These are phyloP conservation scores for Septoria petroselini DNA, from an alignment of 2,329 filamentous ascomycete genomes.

Conservation along the genomic window DNA sequence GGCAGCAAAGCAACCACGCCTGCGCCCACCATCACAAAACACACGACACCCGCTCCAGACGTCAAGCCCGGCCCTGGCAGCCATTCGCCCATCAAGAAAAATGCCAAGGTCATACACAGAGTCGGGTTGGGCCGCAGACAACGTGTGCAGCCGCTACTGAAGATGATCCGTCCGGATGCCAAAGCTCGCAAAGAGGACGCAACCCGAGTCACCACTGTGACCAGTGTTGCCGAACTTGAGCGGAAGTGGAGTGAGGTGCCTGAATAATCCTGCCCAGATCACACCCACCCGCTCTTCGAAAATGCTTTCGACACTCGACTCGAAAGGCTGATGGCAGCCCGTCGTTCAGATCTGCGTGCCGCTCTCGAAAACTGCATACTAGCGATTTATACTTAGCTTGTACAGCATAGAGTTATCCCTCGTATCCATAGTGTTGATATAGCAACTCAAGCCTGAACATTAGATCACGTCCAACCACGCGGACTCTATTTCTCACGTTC, in stretches of 20 bases:
- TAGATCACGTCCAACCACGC: no score
- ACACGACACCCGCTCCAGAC: slow-evolving; percentile 5
- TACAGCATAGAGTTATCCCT: no score
- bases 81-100: slow-evolving; percentile 26
- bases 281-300: no score
- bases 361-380: no score
- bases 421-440: no score
- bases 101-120: slow-evolving; percentile 42
- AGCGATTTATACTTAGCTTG: no score
- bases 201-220: slow-evolving; percentile 16
- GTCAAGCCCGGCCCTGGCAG: slow-evolving; percentile 14
- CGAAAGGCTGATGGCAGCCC: no score
- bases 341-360: no score
- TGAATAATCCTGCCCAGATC: background rate
- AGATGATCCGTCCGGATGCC: slow-evolving; percentile 23
- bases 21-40: slow-evolving; percentile 3
- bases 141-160: slow-evolving; percentile 46
- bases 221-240: slow-evolving; percentile 17
- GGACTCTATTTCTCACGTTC: no score
- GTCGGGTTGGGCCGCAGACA: slow-evolving; percentile 49
- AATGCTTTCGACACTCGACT: no score
- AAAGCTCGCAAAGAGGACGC: slow-evolving; percentile 17
- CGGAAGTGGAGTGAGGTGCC: slow-evolving; percentile 8
- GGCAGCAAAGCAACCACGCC: slow-evolving; percentile 7
- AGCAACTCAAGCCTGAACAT: no score